Evolutionary conservation across 352 stramenopile genomes (phyloP).

Genomic region (Phytophthora ramorum): DNA sequence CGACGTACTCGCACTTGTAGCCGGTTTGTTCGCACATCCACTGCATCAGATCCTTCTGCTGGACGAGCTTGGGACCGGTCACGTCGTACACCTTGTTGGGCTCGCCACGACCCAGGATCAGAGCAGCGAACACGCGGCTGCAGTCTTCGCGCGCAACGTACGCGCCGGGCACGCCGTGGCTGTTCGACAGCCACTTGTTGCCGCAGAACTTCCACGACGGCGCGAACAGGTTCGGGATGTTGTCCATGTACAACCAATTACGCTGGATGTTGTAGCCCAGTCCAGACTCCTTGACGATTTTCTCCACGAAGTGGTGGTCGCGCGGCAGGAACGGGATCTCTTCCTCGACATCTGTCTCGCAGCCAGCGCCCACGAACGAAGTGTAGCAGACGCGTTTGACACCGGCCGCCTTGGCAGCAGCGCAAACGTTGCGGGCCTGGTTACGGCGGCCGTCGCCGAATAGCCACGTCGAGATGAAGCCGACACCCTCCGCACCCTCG

Average conservation of each 20-base stretch:
- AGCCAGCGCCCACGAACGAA: conserved; percentile 35
- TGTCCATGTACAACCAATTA: conserved; percentile 46
- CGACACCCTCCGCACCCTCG: conserved; percentile 28
- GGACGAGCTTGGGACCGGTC: conserved; percentile 25
- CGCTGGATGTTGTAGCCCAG: conserved; percentile 49
- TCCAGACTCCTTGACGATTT: conserved; percentile 29
- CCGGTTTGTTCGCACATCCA: conserved; percentile 38
- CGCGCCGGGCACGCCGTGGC: conserved; percentile 28
- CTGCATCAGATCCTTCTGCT: conserved; percentile 30
- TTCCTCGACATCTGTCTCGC: conserved; percentile 26
- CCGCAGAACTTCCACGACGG: conserved; percentile 44
- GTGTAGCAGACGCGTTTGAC: conserved; percentile 47
- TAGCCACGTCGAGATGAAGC: conserved; percentile 39
- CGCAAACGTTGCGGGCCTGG: conserved; percentile 23
- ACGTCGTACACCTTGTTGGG: conserved; percentile 40
- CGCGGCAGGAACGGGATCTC: conserved; percentile 41
- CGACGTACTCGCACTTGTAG: conserved; percentile 34
- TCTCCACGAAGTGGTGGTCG: conserved; percentile 38
- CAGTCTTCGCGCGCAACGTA: conserved; percentile 40
- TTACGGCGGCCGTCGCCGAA: conserved; percentile 32
- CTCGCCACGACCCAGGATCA: conserved; percentile 34
- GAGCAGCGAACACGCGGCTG: conserved; percentile 23
- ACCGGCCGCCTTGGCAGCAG: conserved; percentile 27
- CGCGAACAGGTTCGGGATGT: conserved; percentile 34
- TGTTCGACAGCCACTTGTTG: conserved; percentile 42